A percentile compares a stretch with the other conserved stretches of the same genome.
phyloP scores from a whole-genome alignment of 2,329 filamentous ascomycete genomes.

The Thielaviopsis musarum region DNA sequence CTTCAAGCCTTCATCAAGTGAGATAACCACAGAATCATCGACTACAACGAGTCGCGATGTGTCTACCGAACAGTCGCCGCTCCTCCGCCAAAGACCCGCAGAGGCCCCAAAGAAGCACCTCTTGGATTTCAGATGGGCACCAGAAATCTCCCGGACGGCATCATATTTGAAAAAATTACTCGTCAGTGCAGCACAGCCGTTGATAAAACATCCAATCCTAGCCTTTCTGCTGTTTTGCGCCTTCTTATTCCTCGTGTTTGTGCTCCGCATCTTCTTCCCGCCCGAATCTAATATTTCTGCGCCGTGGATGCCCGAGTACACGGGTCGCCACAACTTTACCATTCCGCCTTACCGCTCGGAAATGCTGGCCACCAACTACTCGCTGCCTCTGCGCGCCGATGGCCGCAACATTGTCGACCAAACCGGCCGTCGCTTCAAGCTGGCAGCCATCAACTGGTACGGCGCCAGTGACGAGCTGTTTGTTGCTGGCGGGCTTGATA shows the following conservation, averaged over 20 bases:
- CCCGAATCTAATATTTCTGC: constrained; percentile 12
- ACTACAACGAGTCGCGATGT: background rate
- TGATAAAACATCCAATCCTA: constrained; percentile 5
- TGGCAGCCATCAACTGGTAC: constrained; percentile 54
- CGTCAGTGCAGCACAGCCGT: background rate
- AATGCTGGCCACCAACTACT: constrained; percentile 28
- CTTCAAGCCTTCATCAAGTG: background rate
- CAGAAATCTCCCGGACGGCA: background rate
- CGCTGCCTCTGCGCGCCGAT: constrained; percentile 39
- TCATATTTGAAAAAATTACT: background rate
- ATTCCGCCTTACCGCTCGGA: constrained; percentile 27
- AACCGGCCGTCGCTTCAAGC: constrained; percentile 38
- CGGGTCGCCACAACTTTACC: constrained; percentile 27
- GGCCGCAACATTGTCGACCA: constrained; percentile 46
- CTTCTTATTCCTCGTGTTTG: background rate
- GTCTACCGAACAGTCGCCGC: constrained; percentile 11
- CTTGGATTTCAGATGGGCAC: background rate
- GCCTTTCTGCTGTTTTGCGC: background rate
- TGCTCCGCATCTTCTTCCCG: constrained; percentile 9
- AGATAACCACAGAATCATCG: background rate
- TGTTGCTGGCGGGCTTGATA: constrained; percentile 45
- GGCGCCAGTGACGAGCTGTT: constrained; percentile 51
- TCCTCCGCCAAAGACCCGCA: background rate
- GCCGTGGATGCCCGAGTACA: constrained; percentile 32
- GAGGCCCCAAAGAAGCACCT: background rate